Base-by-base conservation (phyloP, 1,284 basidiomycete species). In the Ceratobasidium sp. region DNA sequence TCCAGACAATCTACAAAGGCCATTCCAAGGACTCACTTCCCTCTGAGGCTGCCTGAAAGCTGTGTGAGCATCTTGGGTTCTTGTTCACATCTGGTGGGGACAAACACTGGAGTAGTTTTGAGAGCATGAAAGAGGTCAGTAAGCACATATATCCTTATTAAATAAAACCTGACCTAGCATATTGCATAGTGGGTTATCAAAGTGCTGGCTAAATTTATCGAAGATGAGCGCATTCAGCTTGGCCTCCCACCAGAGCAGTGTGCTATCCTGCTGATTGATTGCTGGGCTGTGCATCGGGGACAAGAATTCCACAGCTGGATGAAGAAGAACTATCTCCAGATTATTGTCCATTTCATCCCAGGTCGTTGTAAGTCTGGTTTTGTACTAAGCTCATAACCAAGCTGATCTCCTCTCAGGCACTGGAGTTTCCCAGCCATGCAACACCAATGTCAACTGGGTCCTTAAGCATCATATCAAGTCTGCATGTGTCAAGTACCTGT, bases 271-370 rank as follows among this genome's bases (percentile, higher is more conserved):
- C 62, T 76, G 22, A 79, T 81, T 46, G 79, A 80, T 64, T 74
- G 76, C 53, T 80, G 79, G 79, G 75, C 76, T 37, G 79, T 81
- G 11, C 80, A 81, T 58, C 76, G 71, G 0, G 79, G 78, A 0
- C 48, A 77, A 29, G 79, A 78, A 43, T 81, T 81, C 54, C 37
- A 76, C 4, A 63, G 37, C 6, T 81, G 80, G 80, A 78, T 82
- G 76, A 51, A 51, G 16, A 43, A 19, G 14, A 75, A 76, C 11
- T 78, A 79, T 48, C 74, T 76, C 4, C 77, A 43, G 43, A 81
- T 82, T 56, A 76, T 79, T 29, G 22, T 81, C 31, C 5, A 62
- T 24, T 81, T 77, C 51, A 77, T 82, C 1, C 81, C 81, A 13
- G 80, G 76, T 16, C 77, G 79, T 0, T 79, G 64, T 66, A 53